Base-by-base conservation (phyloP, 192 early-diverging fungal species). In the Podila minutissima region DNA sequence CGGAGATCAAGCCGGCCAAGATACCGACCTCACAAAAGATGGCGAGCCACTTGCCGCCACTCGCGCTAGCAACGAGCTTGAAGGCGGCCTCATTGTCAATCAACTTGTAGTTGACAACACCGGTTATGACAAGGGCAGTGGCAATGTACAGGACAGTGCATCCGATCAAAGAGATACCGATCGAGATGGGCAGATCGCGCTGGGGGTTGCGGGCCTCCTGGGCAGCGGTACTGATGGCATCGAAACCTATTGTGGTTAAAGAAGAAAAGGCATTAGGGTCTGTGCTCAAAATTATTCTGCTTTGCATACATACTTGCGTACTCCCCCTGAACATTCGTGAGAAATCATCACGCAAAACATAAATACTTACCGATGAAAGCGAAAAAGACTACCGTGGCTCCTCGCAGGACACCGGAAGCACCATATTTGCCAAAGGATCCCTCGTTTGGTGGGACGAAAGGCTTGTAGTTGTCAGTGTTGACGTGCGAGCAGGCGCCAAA, bases 161-260 rank as follows among this genome's bases (percentile, higher is more conserved):
- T 41, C 94, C 87, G 24, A 77, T 67, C 60, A 97, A 85, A 7
- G 92, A 94, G 35, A 83, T 84, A 62, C 94, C 87, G 64, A 97
- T 96, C 22, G 93, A 94, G 75, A 96, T 93, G 24, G 96, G 95
- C 41, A 97, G 66, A 79, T 97, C 94, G 7, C 88, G 83, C 62
- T 93, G 89, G 29, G 96, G 95, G 65, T 93, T 88, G 51, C 86
- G 86, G 17, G 93, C 86, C 74, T 97, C 96, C 75, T 94, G 92
- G 11, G 96, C 91, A 22, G 92, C 92, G 9, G 96, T 97, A 5
- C 93, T 89, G 50, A 96, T 93, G 0, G 93, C 89, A 82, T 97
- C 96, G 82, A 96, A 96, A 15, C 53, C 53, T 55, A 88, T 55
- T 46, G 12, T 46, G 41, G 15, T 46, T 3, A 41, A 10, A 15